A percentile compares a stretch with the other conserved stretches of the same genome.
phyloP scores from a whole-genome alignment of 768 basidiomycete genomes.

The Panaeolus papilionaceus region DNA sequence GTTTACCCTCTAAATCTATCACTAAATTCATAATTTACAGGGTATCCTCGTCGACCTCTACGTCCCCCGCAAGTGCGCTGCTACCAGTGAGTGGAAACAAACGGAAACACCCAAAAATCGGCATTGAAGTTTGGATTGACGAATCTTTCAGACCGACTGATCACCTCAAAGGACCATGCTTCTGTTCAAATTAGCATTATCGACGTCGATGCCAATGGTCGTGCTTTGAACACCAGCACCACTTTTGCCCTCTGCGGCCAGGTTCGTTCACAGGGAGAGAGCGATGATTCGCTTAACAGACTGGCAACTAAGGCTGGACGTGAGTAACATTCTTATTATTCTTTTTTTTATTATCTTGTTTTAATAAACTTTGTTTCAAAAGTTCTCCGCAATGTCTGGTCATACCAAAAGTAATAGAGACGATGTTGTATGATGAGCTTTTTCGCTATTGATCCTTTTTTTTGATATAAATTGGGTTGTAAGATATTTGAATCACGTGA shows the following conservation, averaged over 20 bases:
- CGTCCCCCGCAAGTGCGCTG: constrained; percentile 99
- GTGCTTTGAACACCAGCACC: constrained; percentile 78
- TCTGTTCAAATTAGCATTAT: constrained; percentile 96
- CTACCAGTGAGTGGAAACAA: constrained; percentile 78
- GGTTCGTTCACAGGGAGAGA: constrained; percentile 94
- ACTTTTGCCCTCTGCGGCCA: constrained; percentile 95
- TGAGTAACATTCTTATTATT: constrained; percentile 52
- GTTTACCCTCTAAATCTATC: constrained; percentile 10
- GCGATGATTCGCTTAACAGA: constrained; percentile 96
- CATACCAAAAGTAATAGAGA: constrained; percentile 83
- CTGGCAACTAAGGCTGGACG: constrained; percentile 94
- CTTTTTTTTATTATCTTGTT: constrained; percentile 15
- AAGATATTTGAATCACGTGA: neutral
- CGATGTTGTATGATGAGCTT: constrained; percentile 12
- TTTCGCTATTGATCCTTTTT: constrained; percentile 8
- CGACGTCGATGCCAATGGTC: constrained; percentile 92
- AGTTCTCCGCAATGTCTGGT: constrained; percentile 98
- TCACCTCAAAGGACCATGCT: constrained; percentile 99
- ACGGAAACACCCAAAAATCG: constrained; percentile 12
- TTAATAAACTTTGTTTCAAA: constrained; percentile 17
- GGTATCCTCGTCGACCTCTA: constrained; percentile 99
- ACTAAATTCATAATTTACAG: constrained; percentile 43
- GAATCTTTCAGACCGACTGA: constrained; percentile 79
- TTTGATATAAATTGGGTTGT: neutral
- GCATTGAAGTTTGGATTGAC: neutral